Evolutionary conservation across 208 protist species (phyloP).

Genomic region (Endotrypanum monterogeii): DNA sequence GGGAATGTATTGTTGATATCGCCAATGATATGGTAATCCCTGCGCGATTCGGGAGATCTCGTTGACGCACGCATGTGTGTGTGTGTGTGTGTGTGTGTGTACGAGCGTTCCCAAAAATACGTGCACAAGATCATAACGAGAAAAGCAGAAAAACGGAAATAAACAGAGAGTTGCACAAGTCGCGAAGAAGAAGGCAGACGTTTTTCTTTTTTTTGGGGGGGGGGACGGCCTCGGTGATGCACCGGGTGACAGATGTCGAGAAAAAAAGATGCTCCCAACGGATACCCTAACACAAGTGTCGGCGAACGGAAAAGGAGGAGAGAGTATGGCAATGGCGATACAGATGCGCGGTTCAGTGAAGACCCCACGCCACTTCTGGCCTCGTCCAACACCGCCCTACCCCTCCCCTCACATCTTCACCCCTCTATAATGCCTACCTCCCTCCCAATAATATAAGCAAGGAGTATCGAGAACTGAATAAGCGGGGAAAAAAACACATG

Average conservation of each 20-base stretch:
- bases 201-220: too few relatives aligned
- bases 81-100: conserved; percentile 20
- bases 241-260: too few relatives aligned
- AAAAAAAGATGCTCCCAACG: too few relatives aligned
- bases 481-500: not conserved
- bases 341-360: too few relatives aligned
- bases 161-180: not conserved
- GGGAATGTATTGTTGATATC: not conserved
- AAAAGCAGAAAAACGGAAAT: not conserved
- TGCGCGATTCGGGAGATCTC: not conserved
- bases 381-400: not conserved
- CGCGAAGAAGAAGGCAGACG: not conserved
- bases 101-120: not conserved
- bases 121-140: not conserved
- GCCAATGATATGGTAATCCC: not conserved
- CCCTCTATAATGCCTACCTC: not conserved
- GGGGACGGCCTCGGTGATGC: too few relatives aligned
- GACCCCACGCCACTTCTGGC: too few relatives aligned
- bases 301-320: too few relatives aligned
- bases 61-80: conserved; percentile 8
- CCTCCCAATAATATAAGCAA: not conserved
- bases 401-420: not conserved
- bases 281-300: too few relatives aligned
- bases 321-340: too few relatives aligned
- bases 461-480: not conserved